Conservation (phyloP, 192 early-diverging fungal genomes). For the Paraglomus occultum region DNA sequence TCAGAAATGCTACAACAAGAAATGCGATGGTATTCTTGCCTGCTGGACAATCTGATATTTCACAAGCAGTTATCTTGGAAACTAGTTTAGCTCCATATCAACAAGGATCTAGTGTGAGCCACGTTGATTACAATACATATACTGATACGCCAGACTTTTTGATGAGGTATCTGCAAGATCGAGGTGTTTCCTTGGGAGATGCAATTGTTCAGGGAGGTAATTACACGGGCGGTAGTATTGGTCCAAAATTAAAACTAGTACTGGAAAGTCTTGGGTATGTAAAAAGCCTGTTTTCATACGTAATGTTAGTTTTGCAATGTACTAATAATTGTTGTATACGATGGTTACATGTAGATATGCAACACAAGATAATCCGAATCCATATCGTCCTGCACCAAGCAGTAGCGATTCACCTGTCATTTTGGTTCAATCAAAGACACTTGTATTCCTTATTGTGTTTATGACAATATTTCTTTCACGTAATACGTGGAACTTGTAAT, state of each 20-base stretch:
- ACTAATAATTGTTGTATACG: too few relatives aligned
- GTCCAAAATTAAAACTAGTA: slow-evolving; percentile 32
- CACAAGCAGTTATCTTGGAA: slow-evolving; percentile 32
- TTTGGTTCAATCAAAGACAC: too few relatives aligned
- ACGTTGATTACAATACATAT: slow-evolving; percentile 37
- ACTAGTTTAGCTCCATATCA: slow-evolving; percentile 36
- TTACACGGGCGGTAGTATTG: slow-evolving; percentile 17
- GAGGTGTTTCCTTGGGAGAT: slow-evolving; percentile 30
- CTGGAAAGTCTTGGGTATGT: slow-evolving; percentile 36
- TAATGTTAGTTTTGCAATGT: neutral
- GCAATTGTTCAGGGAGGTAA: slow-evolving; percentile 22
- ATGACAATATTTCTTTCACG: too few relatives aligned
- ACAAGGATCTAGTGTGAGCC: slow-evolving; percentile 40
- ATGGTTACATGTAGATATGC: neutral
- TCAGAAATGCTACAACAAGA: slow-evolving; percentile 1
- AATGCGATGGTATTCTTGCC: slow-evolving; percentile 3
- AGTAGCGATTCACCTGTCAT: neutral
- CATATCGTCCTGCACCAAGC: neutral
- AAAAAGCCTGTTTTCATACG: neutral
- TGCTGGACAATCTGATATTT: neutral
- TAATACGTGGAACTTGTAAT: too few relatives aligned
- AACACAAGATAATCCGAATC: slow-evolving; percentile 18
- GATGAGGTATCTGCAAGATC: slow-evolving; percentile 40
- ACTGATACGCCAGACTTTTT: slow-evolving; percentile 37
- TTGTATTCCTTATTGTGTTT: too few relatives aligned